Percentiles rank a stretch among this genome's conserved stretches.
These are phyloP conservation scores for Pichia cabralensis DNA, from an alignment of 805 yeast species.

Conservation along the genomic window DNA sequence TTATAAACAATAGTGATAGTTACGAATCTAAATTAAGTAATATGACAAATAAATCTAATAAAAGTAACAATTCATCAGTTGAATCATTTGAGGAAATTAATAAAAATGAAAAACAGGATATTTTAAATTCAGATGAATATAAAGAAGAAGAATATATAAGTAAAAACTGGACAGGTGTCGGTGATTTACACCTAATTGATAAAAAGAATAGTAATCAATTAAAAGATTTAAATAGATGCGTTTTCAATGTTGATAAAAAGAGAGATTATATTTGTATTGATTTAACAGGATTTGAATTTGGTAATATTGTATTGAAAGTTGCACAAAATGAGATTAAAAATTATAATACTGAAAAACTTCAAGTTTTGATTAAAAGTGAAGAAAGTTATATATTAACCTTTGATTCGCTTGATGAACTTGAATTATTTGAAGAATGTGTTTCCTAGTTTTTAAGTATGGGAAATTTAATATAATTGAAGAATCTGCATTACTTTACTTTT, in stretches of 20 bases:
- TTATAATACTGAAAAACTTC: no score
- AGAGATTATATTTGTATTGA: constrained; percentile 1
- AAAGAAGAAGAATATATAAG: not conserved
- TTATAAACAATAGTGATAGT: constrained; percentile 1
- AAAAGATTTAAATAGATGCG: constrained; percentile 11
- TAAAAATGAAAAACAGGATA: not conserved
- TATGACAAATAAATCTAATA: no score
- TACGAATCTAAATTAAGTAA: constrained; percentile 15
- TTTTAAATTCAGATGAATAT: not conserved
- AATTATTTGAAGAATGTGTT: constrained; percentile 5
- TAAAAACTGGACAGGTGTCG: constrained; percentile 7
- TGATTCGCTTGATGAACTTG: constrained; percentile 4
- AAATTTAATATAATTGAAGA: no score
- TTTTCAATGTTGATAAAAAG: constrained; percentile 3
- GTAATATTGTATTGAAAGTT: constrained; percentile 7
- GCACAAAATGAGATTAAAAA: not conserved
- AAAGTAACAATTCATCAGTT: not conserved
- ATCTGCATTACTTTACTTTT: no score
- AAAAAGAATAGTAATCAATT: constrained; percentile 1
- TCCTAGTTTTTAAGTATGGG: not conserved
- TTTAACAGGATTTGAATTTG: constrained; percentile 12
- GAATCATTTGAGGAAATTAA: not conserved
- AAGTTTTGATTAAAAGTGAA: constrained; percentile 1
- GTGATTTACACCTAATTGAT: constrained; percentile 3
- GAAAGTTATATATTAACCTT: constrained; percentile 8